Base-by-base conservation (phyloP, 2,329 filamentous ascomycete genomes). In the Neobulgaria alba region DNA sequence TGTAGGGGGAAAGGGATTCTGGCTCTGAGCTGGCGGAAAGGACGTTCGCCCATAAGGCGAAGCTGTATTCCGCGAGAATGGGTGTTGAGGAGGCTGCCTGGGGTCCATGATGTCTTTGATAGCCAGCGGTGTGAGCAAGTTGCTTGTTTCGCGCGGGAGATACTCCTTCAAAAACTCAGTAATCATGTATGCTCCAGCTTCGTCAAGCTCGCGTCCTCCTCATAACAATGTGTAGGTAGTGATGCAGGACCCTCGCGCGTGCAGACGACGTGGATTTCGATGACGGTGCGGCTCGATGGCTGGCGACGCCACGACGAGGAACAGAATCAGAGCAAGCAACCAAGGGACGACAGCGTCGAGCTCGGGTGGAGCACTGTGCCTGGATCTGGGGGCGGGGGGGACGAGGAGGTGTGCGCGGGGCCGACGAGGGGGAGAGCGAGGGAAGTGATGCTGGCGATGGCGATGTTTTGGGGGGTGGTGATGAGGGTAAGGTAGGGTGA, bases 31-130 rank as follows among this genome's bases (percentile, higher is more conserved):
- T 16, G 56, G 52, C 29, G 53, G 52, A 40, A 58, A 58, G 32
- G 57, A 48, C 19, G 50, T 49, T 42, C 54, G 56, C 5, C 49
- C 48, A 43, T 60, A 61, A 34, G 58, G 56, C 20, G 58, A 57
- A 16, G 56, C 46, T 9, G 55, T 54, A 50, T 53, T 58, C 38
- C 57, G 54, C 42, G 56, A 58, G 21, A 56, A 55, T 15, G 52
- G 52, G 37, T 53, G 55, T 32, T 56, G 54, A 14, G 49, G 51
- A 36, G 53, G 57, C 35, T 55, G 15, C 51, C 57, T 50, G 50
- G 56, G 53, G 52, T 60, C 57, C 58, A 61, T 61, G 36, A 45
- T 57, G 51, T 49, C 36, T 51, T 49, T 33, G 36, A 44, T 40
- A 29, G 33, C 14, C 41, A 39, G 31, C 39, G 39, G 41, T 43